These are phyloP conservation scores for Fraxinus nigra DNA, from an alignment of 305 asterid genomes.

Conservation along the genomic window DNA sequence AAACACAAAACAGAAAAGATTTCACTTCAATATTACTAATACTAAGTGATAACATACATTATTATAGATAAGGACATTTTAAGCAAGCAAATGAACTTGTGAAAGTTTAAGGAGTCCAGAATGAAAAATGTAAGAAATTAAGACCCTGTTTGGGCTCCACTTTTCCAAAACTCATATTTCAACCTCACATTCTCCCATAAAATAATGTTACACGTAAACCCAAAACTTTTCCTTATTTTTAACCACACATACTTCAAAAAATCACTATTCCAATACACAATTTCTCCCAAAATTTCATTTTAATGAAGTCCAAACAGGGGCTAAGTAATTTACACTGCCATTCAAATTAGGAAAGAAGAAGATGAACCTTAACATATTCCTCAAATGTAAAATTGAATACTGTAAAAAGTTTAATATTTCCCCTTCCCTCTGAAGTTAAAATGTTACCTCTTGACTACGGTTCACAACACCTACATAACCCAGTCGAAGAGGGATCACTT, in stretches of 20 bases:
- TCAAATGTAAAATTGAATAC: background rate
- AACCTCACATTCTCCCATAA: background rate
- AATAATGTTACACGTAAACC: background rate
- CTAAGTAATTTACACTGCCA: background rate
- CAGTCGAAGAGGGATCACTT: conserved; percentile 94
- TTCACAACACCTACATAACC: conserved; percentile 96
- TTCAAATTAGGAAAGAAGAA: background rate
- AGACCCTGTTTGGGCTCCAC: background rate
- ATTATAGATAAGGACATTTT: background rate
- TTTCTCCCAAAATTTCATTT: background rate
- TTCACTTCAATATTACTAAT: background rate
- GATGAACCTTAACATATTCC: conserved; percentile 10
- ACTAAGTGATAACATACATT: background rate
- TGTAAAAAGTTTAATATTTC: background rate
- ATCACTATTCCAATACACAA: background rate
- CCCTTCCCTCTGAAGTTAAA: conserved; percentile 4
- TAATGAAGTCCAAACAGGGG: background rate
- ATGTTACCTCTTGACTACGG: conserved; percentile 95
- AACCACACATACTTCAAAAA: background rate
- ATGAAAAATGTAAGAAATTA: background rate
- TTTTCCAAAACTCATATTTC: background rate
- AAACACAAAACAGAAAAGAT: background rate
- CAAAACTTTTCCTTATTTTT: background rate
- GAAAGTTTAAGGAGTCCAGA: conserved; percentile 3
- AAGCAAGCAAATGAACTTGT: background rate